phyloP scores from a whole-genome alignment of 306 rosid genomes.

The Lathyrus sativus region DNA sequence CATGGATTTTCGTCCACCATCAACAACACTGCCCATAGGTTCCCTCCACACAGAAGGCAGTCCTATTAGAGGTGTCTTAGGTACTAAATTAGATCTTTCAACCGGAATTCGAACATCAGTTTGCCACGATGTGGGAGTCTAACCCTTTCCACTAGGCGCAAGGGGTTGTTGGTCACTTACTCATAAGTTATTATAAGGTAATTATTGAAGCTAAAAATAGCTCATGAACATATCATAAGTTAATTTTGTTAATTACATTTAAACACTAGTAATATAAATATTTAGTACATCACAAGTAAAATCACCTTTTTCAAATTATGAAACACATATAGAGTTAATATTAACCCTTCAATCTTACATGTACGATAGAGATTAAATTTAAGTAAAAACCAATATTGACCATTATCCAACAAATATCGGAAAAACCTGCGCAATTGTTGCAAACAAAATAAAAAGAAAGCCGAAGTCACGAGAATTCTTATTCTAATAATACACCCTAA shows the following conservation, averaged over 20 bases:
- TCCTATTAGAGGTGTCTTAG: no score
- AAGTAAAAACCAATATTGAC: slow-evolving; percentile 2
- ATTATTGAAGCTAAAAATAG: background rate
- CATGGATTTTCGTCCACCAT: no score
- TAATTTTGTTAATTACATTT: background rate
- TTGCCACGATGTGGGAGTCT: no score
- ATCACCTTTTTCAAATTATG: background rate
- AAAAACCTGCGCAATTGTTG: background rate
- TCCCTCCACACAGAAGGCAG: no score
- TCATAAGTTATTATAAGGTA: background rate
- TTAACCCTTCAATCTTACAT: slow-evolving; percentile 7
- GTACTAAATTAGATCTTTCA: no score
- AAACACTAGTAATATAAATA: background rate
- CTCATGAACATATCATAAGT: background rate
- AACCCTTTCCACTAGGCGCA: no score
- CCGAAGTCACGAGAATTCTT: slow-evolving; percentile 11
- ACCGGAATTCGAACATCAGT: no score
- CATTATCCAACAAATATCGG: slow-evolving; percentile 3
- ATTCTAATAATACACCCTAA: slow-evolving; percentile 22
- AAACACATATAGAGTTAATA: background rate
- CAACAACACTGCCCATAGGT: no score
- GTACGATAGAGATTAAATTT: background rate
- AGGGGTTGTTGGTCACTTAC: background rate
- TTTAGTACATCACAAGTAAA: background rate
- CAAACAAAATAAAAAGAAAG: slow-evolving; percentile 16